Base-by-base conservation (phyloP, 495 filamentous ascomycete genomes). In the Penicillium antarcticum region DNA sequence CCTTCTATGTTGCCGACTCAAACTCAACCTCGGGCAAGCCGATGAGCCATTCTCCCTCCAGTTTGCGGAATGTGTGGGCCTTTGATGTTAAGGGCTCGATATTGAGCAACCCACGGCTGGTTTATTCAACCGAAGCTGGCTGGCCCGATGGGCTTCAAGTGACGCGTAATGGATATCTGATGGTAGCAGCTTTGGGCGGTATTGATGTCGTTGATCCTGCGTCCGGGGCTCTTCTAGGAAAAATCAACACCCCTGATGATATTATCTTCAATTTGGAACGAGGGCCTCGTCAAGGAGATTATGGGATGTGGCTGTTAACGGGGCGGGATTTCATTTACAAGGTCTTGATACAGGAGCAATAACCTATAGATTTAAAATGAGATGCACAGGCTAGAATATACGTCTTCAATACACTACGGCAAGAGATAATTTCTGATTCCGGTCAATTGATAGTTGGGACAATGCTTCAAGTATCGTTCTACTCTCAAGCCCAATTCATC, bases 81-180 rank as follows among this genome's bases (percentile, higher is more conserved):
- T 56, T 56, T 16, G 53, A 56, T 43, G 53, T 56, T 3, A 42
- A 36, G 5, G 48, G 53, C 24, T 43, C 47, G 5, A 18, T 56
- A 4, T 26, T 56, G 14, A 42, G 47, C 31, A 45, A 51, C 18
- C 34, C 46, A 9, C 40, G 53, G 3, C 19, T 56, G 2, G 21
- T 51, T 11, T 35, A 51, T 41, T 42, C 45, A 8, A 48, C 42
- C 3, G 53, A 56, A 19, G 42, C 29, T 32, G 53, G 53, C 12
- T 56, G 53, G 53, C 53, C 48, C 16, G 53, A 56, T 47, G 53
- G 53, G 14, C n/a, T 56, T n/a, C 53, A 56, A 31, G 53, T 52
- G 17, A 43, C 47, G 4, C 34, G 11, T 7, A 42, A 48, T 17
- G 53, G 53, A 36, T 56, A 56, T 23, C 0, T 56, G 1, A 7